A percentile compares a stretch with the other conserved stretches of the same genome.
These are phyloP conservation scores for Plasmopara viticola DNA, from an alignment of 352 stramenopile genomes.

Conservation along the genomic window DNA sequence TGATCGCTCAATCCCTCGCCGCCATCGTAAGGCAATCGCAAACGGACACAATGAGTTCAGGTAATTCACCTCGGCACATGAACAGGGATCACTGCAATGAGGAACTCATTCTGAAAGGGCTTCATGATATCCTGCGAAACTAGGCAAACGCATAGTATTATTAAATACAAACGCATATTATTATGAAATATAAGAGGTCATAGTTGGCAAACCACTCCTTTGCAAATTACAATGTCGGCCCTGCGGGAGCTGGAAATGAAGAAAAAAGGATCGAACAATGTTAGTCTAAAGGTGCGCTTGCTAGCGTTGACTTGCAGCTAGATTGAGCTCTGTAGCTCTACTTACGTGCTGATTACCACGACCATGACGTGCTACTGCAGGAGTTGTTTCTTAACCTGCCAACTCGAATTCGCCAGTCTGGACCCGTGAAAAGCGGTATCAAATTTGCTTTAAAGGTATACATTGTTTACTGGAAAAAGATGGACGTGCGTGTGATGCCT, in stretches of 20 bases:
- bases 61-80: neutral
- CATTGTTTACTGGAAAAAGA: too few relatives aligned
- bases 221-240: constrained; percentile 56
- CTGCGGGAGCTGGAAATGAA: constrained; percentile 82
- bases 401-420: constrained; percentile 57
- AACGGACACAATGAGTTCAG: neutral
- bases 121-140: constrained; percentile 23
- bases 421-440: constrained; percentile 51
- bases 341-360: too few relatives aligned
- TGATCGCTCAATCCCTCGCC: constrained; percentile 48
- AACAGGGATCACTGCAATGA: constrained; percentile 16
- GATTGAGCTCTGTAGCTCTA: neutral
- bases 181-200: constrained; percentile 9
- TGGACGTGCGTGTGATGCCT: constrained; percentile 2
- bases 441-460: constrained; percentile 48
- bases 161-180: constrained; percentile 16
- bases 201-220: neutral
- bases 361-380: constrained; percentile 15
- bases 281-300: constrained; percentile 41
- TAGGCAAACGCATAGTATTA: constrained; percentile 21
- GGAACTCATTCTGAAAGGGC: constrained; percentile 21
- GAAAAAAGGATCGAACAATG: constrained; percentile 62
- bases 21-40: constrained; percentile 29
- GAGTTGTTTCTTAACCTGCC: constrained; percentile 67
- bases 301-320: neutral